A percentile compares a stretch with the other conserved stretches of the same genome.
Evolutionary conservation across 2,329 filamentous ascomycete genomes (phyloP).

Genomic region (Fusarium armeniacum): DNA sequence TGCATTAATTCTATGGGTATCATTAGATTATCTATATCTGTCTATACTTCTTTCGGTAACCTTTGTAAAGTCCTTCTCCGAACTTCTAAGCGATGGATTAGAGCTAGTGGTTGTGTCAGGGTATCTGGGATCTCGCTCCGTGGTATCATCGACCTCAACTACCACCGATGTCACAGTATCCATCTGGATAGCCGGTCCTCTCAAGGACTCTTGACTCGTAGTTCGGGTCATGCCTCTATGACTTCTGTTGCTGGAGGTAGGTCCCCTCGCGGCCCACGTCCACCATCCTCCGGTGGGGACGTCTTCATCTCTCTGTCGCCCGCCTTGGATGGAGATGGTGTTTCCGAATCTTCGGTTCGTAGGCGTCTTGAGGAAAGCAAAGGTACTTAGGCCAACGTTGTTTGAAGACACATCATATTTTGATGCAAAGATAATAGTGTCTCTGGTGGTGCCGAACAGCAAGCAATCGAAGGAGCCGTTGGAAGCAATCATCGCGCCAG

Average conservation of each 20-base stretch:
- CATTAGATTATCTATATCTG: constrained; percentile 1
- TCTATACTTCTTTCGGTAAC: constrained; percentile 24
- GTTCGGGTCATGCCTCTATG: constrained; percentile 39
- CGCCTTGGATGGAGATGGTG: constrained; percentile 57
- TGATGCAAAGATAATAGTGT: constrained; percentile 65
- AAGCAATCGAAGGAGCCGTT: constrained; percentile 70
- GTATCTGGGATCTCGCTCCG: constrained; percentile 48
- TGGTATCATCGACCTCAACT: constrained; percentile 55
- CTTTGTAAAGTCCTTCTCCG: constrained; percentile 46
- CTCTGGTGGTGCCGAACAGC: constrained; percentile 66
- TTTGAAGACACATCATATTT: constrained; percentile 56
- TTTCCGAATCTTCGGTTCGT: constrained; percentile 58
- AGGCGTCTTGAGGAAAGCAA: constrained; percentile 63
- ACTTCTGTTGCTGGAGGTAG: constrained; percentile 17
- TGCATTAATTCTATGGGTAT: constrained; percentile 1
- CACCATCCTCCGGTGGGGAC: constrained; percentile 49
- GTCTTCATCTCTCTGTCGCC: constrained; percentile 33
- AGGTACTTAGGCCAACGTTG: constrained; percentile 66
- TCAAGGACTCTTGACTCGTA: constrained; percentile 53
- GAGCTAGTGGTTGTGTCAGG: constrained; percentile 44
- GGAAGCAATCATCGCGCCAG: constrained; percentile 70
- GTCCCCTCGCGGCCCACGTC: constrained; percentile 42
- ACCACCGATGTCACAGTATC: constrained; percentile 61
- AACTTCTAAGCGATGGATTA: constrained; percentile 49
- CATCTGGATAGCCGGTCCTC: constrained; percentile 59